phyloP scores from a whole-genome alignment of 805 yeast species.

The Candida vaughaniae region DNA sequence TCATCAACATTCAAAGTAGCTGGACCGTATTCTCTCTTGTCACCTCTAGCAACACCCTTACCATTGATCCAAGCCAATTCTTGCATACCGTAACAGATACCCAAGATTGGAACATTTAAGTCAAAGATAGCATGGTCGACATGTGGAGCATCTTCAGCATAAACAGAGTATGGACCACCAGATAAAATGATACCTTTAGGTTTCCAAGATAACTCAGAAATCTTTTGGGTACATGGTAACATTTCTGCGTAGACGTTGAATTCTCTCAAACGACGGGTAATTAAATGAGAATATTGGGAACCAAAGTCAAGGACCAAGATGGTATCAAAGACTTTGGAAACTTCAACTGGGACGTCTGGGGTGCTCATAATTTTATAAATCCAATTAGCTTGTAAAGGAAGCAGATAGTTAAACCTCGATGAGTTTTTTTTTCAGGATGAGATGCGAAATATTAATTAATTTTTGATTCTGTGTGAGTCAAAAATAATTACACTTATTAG shows the following conservation, averaged over 20 bases:
- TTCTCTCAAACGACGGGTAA: slow-evolving; percentile 96
- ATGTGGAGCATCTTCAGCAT: slow-evolving; percentile 93
- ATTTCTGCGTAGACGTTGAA: slow-evolving; percentile 98
- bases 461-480: slow-evolving; percentile 1
- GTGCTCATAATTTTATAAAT: no score
- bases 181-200: slow-evolving; percentile 96
- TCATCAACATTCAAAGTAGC: slow-evolving; percentile 82
- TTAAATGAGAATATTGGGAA: slow-evolving; percentile 95
- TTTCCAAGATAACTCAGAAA: slow-evolving; percentile 85
- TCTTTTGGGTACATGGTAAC: slow-evolving; percentile 99
- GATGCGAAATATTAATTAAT: slow-evolving; percentile 6
- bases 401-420: no score
- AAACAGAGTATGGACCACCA: slow-evolving; percentile 98
- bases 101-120: slow-evolving; percentile 89
- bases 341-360: slow-evolving; percentile 54
- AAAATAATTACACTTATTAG: background rate
- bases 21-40: slow-evolving; percentile 97
- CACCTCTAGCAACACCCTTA: slow-evolving; percentile 91
- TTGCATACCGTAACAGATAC: slow-evolving; percentile 99
- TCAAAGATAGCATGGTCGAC: slow-evolving; percentile 93
- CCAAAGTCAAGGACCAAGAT: slow-evolving; percentile 97
- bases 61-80: slow-evolving; percentile 98
- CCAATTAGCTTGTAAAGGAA: no score
- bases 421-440: slow-evolving; percentile 4
- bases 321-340: slow-evolving; percentile 90